A percentile compares a stretch with the other conserved stretches of the same genome.
phyloP scores from a whole-genome alignment of 2,329 filamentous ascomycete species.

The Exutisphaerella laricina region DNA sequence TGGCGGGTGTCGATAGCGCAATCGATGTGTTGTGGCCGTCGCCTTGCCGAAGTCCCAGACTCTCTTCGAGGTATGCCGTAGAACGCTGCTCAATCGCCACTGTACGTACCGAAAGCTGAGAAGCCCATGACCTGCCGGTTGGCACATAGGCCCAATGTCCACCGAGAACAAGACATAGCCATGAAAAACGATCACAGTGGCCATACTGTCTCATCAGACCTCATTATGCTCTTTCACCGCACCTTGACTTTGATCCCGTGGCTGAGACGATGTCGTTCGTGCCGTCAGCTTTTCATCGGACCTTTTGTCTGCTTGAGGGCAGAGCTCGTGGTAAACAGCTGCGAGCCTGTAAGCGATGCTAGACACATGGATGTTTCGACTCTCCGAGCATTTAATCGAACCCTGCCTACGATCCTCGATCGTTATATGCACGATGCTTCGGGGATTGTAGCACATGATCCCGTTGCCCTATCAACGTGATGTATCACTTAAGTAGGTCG shows the following conservation, averaged over 20 bases:
- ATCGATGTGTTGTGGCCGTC: too few species aligned
- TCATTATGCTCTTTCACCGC: background rate
- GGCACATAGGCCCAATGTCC: background rate
- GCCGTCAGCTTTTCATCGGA: background rate
- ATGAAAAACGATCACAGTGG: background rate
- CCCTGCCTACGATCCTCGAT: slow-evolving; percentile 4
- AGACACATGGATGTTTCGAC: slow-evolving; percentile 16
- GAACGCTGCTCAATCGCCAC: too few species aligned
- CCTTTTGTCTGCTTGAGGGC: background rate
- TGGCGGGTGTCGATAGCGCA: too few species aligned
- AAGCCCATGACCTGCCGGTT: background rate
- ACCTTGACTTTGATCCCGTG: background rate
- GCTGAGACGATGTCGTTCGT: background rate
- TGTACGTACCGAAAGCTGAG: too few species aligned
- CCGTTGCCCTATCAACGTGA: slow-evolving; percentile 14
- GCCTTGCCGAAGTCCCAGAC: too few species aligned
- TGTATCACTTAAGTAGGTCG: slow-evolving; percentile 6
- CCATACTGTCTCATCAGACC: background rate
- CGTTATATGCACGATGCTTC: slow-evolving; percentile 2
- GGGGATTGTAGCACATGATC: slow-evolving; percentile 9
- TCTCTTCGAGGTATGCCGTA: too few species aligned
- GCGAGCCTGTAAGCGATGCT: slow-evolving; percentile 9
- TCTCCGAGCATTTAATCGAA: slow-evolving; percentile 8
- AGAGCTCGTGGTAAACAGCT: slow-evolving; percentile 1
- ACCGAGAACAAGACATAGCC: background rate